These are phyloP conservation scores for Ophiocordyceps robertsii DNA, from an alignment of 2,329 filamentous ascomycete genomes.

Conservation along the genomic window DNA sequence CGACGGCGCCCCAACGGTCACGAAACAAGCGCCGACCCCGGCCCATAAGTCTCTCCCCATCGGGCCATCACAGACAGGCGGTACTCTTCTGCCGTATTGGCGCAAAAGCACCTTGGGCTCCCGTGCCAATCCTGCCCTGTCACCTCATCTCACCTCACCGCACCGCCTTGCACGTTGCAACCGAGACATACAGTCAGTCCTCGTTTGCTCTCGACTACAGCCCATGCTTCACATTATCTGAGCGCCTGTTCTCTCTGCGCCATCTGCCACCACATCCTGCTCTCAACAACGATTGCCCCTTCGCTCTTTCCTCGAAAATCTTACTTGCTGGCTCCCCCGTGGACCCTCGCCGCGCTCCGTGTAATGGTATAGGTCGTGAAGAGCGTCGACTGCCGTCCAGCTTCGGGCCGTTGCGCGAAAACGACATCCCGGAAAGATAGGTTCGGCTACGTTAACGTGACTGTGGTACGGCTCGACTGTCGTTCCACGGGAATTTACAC, in stretches of 20 bases:
- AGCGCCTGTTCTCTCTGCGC: conserved; percentile 8
- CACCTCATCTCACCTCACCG: conserved; percentile 4
- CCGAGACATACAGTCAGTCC: conserved; percentile 15
- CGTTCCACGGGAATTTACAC: conserved; percentile 19
- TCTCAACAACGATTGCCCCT: not conserved
- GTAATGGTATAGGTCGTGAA: not conserved
- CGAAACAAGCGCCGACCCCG: conserved; percentile 5
- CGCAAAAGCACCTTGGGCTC: conserved; percentile 12
- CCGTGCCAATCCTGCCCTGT: conserved; percentile 5
- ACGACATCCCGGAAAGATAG: conserved; percentile 12
- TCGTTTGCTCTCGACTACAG: not conserved
- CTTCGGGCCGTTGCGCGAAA: conserved; percentile 13
- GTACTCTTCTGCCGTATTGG: conserved; percentile 9
- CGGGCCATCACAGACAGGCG: conserved; percentile 2
- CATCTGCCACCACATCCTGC: not conserved
- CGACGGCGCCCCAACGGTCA: conserved; percentile 1
- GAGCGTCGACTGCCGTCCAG: conserved; percentile 5
- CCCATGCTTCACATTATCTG: conserved; percentile 2
- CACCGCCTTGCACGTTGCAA: conserved; percentile 8
- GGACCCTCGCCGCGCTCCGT: not conserved
- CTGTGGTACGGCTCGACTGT: conserved; percentile 26
- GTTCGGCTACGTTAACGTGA: conserved; percentile 14
- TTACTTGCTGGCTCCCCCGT: not conserved
- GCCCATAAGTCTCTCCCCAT: conserved; percentile 3
- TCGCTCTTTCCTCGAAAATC: not conserved